Evolutionary conservation across 495 filamentous ascomycete species (phyloP), one percentile per base, ranked within the genome.

Genomic region (Hypoxylon subgilvum): DNA sequence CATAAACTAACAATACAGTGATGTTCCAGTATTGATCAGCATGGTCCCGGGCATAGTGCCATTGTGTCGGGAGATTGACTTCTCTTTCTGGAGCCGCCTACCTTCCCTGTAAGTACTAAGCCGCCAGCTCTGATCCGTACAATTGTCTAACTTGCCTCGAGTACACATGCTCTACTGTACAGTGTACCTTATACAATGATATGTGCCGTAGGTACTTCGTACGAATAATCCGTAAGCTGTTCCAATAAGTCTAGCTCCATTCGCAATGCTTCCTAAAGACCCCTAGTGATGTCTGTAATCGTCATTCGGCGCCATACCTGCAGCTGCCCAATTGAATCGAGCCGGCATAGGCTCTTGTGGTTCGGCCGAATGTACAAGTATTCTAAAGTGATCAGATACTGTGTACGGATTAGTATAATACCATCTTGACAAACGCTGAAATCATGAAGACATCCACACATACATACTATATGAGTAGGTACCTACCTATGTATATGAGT

Each of bases 31-130:
- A 49, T 63, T 58, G 54, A 40, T 57, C 43, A 58, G 30, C 42
- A 50, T 18, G 21, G 49, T 53, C 57, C 39, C 54, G 8, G 23
- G 3, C n/a, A 18, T 30, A 44, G 61, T 64, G 32, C 61, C 61
- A 48, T 54, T 46, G 36, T 45, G 23, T 58, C 54, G 61, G 61
- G 61, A 64, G 58, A 58, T 58, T 58, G 46, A 45, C 30, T 55
- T 35, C 52, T 62, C 28, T 46, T 48, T 57, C 53, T 47, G 28
- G 52, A 57, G 41, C 59, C 42, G 52, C 59, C 31, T 34, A 38
- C n/a, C n/a, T n/a, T n/a, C n/a, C n/a, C n/a, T n/a, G n/a, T n/a
- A n/a, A n/a, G n/a, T n/a, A n/a, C n/a, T n/a, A n/a, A n/a, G 55
- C 46, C 47, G 55, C 52, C 35, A 62, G 51, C n/a, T n/a, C n/a